Evolutionary conservation across 2,329 filamentous ascomycete genomes (phyloP).

Genomic region (Venturia carpophila): DNA sequence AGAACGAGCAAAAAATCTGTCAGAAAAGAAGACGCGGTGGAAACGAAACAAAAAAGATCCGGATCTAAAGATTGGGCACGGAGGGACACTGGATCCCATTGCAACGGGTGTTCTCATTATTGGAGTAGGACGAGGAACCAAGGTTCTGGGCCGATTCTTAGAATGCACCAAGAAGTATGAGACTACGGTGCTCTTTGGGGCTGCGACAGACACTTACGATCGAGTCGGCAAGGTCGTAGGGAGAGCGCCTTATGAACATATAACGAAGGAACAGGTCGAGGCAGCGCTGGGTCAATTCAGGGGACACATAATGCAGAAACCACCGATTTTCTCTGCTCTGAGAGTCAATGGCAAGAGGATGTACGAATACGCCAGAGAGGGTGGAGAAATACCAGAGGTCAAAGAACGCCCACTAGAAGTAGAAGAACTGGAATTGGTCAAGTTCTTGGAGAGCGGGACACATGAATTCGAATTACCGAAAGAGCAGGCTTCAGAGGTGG

Average conservation of each 20-base stretch:
- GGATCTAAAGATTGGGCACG: slow-evolving; percentile 90
- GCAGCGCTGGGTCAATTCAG: slow-evolving; percentile 66
- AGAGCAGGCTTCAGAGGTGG: slow-evolving; percentile 66
- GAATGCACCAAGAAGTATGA: slow-evolving; percentile 92
- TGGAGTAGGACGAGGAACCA: slow-evolving; percentile 82
- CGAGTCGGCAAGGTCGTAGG: slow-evolving; percentile 73
- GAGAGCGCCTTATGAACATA: slow-evolving; percentile 66
- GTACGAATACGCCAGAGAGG: slow-evolving; percentile 92
- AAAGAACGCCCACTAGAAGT: slow-evolving; percentile 73
- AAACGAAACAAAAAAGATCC: slow-evolving; percentile 50
- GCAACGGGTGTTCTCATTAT: slow-evolving; percentile 89
- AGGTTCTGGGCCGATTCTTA: slow-evolving; percentile 69
- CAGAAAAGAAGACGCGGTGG: slow-evolving; percentile 55
- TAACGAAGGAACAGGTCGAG: slow-evolving; percentile 73
- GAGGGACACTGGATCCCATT: slow-evolving; percentile 88
- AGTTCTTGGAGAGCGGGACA: slow-evolving; percentile 74
- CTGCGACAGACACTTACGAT: slow-evolving; percentile 89
- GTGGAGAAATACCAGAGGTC: slow-evolving; percentile 80
- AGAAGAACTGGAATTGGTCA: slow-evolving; percentile 66
- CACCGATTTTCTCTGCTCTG: slow-evolving; percentile 85
- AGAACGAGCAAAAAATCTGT: slow-evolving; percentile 49
- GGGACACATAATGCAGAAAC: slow-evolving; percentile 80
- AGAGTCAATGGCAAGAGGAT: slow-evolving; percentile 90
- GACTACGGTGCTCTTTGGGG: slow-evolving; percentile 79
- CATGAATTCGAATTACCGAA: slow-evolving; percentile 74